Evolutionary conservation across 768 basidiomycete genomes (phyloP).

Genomic region (Tylopilus sp.): DNA sequence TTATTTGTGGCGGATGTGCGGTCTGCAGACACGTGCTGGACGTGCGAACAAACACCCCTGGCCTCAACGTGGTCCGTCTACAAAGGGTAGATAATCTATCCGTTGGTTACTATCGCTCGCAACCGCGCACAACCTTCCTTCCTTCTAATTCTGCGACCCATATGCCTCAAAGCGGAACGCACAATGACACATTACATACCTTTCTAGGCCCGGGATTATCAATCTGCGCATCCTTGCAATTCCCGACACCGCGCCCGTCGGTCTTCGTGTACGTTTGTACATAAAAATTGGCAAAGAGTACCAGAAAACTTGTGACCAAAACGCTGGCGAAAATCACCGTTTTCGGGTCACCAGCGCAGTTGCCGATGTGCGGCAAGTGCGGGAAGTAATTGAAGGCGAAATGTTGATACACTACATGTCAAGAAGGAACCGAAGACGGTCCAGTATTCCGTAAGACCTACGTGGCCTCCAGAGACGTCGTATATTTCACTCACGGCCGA

Average conservation of each 20-base stretch:
- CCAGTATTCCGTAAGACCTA: not conserved
- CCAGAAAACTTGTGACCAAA: slow-evolving; percentile 21
- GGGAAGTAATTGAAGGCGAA: slow-evolving; percentile 25
- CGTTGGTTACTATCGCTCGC: no score
- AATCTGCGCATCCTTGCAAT: not conserved
- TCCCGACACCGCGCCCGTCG: not conserved
- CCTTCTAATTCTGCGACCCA: not conserved
- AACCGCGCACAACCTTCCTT: not conserved
- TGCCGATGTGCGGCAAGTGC: slow-evolving; percentile 22
- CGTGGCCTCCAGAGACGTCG: not conserved
- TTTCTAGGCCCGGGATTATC: not conserved
- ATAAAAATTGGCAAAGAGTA: slow-evolving; percentile 27
- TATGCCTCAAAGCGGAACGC: not conserved
- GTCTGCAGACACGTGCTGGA: not conserved
- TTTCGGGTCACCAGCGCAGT: slow-evolving; percentile 22
- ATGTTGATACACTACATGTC: slow-evolving; percentile 24
- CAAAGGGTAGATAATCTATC: no score
- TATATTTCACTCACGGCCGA: slow-evolving; percentile 19
- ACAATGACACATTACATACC: slow-evolving; percentile 1
- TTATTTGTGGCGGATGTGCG: no score
- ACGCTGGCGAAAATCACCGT: slow-evolving; percentile 14
- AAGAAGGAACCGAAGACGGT: not conserved
- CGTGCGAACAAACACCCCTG: not conserved
- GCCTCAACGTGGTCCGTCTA: not conserved
- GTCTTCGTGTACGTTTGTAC: slow-evolving; percentile 18